These are phyloP conservation scores for Colletotrichum zoysiae DNA, from an alignment of 2,329 filamentous ascomycete species.

Conservation along the genomic window DNA sequence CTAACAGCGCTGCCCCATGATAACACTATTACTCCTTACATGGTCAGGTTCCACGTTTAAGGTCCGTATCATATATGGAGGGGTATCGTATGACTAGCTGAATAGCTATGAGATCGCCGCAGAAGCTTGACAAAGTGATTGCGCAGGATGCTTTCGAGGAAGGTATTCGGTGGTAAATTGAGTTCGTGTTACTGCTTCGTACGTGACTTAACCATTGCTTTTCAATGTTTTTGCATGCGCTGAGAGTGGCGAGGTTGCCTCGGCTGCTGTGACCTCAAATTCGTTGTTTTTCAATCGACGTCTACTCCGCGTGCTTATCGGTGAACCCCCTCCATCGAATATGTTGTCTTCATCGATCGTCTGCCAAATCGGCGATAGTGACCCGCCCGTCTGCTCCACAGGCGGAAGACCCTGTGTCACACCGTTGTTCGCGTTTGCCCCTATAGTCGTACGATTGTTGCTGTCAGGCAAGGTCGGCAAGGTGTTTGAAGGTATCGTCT, in stretches of 20 bases:
- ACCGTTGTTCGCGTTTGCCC: neutral
- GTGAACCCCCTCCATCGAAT: neutral
- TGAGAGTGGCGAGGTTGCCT: neutral
- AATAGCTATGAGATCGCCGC: neutral
- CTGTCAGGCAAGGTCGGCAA: conserved; percentile 16
- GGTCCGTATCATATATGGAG: neutral
- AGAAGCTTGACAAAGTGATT: neutral
- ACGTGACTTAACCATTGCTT: neutral
- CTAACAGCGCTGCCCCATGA: neutral
- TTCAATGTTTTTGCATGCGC: neutral
- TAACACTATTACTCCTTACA: neutral
- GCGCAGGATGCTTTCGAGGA: too few relatives aligned
- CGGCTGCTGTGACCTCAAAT: neutral
- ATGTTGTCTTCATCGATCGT: conserved; percentile 5
- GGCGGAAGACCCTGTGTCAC: conserved; percentile 1
- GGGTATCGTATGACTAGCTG: too few relatives aligned
- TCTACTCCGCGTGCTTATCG: neutral
- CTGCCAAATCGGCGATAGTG: conserved; percentile 11
- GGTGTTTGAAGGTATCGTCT: conserved; percentile 16
- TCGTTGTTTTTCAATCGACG: neutral
- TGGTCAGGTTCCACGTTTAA: too few relatives aligned
- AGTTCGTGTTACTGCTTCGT: neutral
- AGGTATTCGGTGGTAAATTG: neutral
- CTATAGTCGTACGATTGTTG: conserved; percentile 7
- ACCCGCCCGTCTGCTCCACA: conserved; percentile 31